phyloP scores from a whole-genome alignment of 352 stramenopile species.

The Globisporangium acanthophoron region DNA sequence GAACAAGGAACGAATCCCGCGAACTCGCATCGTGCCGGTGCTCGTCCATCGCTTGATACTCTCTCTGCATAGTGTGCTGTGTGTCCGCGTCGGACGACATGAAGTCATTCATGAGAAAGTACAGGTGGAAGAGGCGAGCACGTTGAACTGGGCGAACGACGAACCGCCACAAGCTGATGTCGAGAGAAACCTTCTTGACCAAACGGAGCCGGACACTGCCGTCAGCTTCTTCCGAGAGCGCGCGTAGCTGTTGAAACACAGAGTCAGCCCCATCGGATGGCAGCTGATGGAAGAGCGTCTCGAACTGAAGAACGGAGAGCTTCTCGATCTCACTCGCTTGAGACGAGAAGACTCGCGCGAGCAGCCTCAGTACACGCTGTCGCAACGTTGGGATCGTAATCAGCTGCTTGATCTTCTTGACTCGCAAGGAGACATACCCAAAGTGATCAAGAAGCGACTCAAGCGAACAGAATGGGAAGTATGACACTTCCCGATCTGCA shows the following conservation, averaged over 20 bases:
- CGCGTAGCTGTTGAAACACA: slow-evolving; percentile 10
- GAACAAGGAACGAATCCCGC: slow-evolving; percentile 2
- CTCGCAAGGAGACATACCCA: slow-evolving; percentile 15
- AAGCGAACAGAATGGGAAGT: slow-evolving; percentile 24
- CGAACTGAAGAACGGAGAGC: slow-evolving; percentile 18
- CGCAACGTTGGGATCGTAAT: slow-evolving; percentile 16
- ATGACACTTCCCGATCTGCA: slow-evolving; percentile 7
- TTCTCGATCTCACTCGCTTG: slow-evolving; percentile 3
- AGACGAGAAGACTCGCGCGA: slow-evolving; percentile 6
- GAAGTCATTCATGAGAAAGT: slow-evolving; percentile 22
- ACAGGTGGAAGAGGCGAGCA: slow-evolving; percentile 23
- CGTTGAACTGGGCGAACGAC: slow-evolving; percentile 35
- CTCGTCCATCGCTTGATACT: slow-evolving; percentile 2
- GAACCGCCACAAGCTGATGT: slow-evolving; percentile 36
- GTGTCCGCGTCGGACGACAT: background rate
- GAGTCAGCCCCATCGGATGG: background rate
- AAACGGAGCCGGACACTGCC: slow-evolving; percentile 21
- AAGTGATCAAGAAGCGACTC: slow-evolving; percentile 33
- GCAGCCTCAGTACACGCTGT: slow-evolving; percentile 4
- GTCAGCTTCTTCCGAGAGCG: slow-evolving; percentile 18
- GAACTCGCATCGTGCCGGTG: background rate
- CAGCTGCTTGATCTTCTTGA: slow-evolving; percentile 28
- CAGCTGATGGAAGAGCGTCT: slow-evolving; percentile 11
- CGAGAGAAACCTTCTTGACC: slow-evolving; percentile 15
- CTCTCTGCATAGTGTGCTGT: background rate